These are phyloP conservation scores for Solanum sparsipilum DNA, from an alignment of 257 asterid species.

Conservation along the genomic window DNA sequence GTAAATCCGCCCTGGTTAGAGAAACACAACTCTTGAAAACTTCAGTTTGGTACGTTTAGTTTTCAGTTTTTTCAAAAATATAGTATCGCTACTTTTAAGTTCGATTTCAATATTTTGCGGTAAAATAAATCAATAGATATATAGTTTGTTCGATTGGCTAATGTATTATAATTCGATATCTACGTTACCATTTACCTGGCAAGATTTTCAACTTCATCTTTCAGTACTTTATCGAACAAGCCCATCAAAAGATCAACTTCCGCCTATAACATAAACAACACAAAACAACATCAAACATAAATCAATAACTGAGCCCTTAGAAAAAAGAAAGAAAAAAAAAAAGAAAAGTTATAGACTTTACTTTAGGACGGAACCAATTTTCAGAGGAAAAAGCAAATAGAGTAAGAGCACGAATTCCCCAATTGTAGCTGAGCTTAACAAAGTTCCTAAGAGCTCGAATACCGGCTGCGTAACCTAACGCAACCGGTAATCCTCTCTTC, in stretches of 20 bases:
- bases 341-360: slow-evolving; percentile 1
- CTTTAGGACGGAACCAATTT: slow-evolving; percentile 60
- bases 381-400: slow-evolving; percentile 56
- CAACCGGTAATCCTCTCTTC: slow-evolving; percentile 27
- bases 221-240: slow-evolving; percentile 9
- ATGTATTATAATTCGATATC: background rate
- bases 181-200: background rate
- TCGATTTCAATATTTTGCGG: too few species aligned
- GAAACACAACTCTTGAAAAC: too few species aligned
- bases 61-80: too few species aligned
- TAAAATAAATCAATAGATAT: too few species aligned
- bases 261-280: background rate
- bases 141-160: too few species aligned
- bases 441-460: slow-evolving; percentile 20
- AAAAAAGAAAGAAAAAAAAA: too few species aligned
- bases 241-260: slow-evolving; percentile 26
- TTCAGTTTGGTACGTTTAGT: too few species aligned
- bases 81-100: too few species aligned
- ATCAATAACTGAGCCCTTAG: too few species aligned
- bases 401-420: slow-evolving; percentile 47
- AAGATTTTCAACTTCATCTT: background rate
- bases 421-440: slow-evolving; percentile 31
- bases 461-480: slow-evolving; percentile 45
- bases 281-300: background rate
- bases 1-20: too few species aligned